Evolutionary conservation across 768 basidiomycete genomes (phyloP).

Genomic region (Naganishia vaughanmartiniae): DNA sequence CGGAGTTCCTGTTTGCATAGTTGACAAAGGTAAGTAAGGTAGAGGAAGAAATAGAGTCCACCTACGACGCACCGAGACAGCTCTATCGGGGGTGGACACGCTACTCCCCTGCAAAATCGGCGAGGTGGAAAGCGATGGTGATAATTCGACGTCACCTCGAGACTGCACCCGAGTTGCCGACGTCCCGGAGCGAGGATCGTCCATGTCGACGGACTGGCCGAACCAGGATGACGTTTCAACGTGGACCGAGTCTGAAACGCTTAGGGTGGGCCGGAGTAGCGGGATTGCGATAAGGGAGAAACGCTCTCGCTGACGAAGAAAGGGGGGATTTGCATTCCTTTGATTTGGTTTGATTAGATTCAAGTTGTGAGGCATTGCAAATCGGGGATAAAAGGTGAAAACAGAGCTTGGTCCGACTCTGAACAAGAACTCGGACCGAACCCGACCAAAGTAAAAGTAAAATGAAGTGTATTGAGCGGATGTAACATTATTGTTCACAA

Average conservation of each 20-base stretch:
- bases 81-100: slow-evolving; percentile 5
- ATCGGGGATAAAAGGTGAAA: slow-evolving; percentile 1
- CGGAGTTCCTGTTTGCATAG: slow-evolving; percentile 29
- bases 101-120: not conserved
- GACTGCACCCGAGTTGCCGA: not conserved
- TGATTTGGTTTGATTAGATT: not conserved
- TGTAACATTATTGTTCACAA: no score
- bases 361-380: not conserved
- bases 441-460: no score
- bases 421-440: not conserved
- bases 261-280: not conserved
- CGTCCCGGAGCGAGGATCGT: slow-evolving; percentile 11
- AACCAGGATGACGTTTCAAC: slow-evolving; percentile 4
- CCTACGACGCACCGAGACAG: not conserved
- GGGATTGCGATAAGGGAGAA: no score
- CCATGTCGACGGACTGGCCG: slow-evolving; percentile 11
- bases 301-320: not conserved
- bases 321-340: slow-evolving; percentile 7
- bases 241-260: slow-evolving; percentile 1
- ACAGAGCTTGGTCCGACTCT: not conserved
- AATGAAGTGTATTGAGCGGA: not conserved
- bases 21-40: not conserved
- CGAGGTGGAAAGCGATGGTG: slow-evolving; percentile 20
- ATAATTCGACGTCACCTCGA: not conserved
- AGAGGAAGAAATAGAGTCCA: no score